These are phyloP conservation scores for Lipomyces spencermartinsiae DNA, from an alignment of 805 yeast genomes.

Conservation along the genomic window DNA sequence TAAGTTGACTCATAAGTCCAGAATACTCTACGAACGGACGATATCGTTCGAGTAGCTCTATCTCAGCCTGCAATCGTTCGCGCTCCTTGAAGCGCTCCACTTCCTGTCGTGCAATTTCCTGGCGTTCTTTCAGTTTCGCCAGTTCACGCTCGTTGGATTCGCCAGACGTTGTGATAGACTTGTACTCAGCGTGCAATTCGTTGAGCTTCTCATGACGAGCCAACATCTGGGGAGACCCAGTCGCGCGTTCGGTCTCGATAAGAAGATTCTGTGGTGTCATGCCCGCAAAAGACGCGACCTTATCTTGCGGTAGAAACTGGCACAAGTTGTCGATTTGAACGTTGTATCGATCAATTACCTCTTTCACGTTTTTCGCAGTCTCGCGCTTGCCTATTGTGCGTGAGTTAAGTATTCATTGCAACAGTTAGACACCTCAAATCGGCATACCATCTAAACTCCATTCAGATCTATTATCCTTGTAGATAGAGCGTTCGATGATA, in stretches of 20 bases:
- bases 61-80: conserved; percentile 27
- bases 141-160: conserved; percentile 41
- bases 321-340: conserved; percentile 91
- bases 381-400: conserved; percentile 25
- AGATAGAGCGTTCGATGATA: conserved; percentile 48
- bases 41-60: conserved; percentile 23
- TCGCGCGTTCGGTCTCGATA: conserved; percentile 79
- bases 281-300: conserved; percentile 90
- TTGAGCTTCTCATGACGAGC: conserved; percentile 64
- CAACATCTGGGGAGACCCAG: conserved; percentile 65
- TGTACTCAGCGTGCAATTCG: conserved; percentile 53
- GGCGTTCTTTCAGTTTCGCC: conserved; percentile 48
- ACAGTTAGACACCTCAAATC: not conserved
- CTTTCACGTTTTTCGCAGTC: conserved; percentile 50
- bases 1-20: conserved; percentile 15
- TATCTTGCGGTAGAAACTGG: conserved; percentile 93
- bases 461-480: conserved; percentile 45
- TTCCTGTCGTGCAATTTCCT: conserved; percentile 51
- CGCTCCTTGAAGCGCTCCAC: conserved; percentile 53
- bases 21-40: conserved; percentile 27
- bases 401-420: conserved; percentile 31
- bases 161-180: conserved; percentile 39
- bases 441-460: conserved; percentile 45
- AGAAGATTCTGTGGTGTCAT: conserved; percentile 76
- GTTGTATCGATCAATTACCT: conserved; percentile 57